These are phyloP conservation scores for Saccharomyces hybrid DNA, from an alignment of 1,139 yeast species.

Conservation along the genomic window DNA sequence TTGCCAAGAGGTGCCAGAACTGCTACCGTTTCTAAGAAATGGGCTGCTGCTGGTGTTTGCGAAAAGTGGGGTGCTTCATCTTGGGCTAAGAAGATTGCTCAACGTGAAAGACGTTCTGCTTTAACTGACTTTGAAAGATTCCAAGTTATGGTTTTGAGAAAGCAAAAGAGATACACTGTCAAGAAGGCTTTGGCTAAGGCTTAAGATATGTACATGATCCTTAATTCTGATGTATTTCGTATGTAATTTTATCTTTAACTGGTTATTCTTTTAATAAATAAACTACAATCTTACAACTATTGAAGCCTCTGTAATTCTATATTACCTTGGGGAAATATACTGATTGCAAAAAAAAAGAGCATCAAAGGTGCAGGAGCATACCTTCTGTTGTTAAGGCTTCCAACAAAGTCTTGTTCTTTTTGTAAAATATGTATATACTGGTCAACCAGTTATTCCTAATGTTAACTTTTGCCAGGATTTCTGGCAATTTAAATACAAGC, in stretches of 20 bases:
- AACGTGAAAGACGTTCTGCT: conserved; percentile 85
- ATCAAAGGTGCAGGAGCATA: not conserved
- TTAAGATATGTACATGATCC: conserved; percentile 31
- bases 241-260: conserved; percentile 1
- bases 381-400: not conserved
- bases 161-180: conserved; percentile 92
- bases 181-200: conserved; percentile 89
- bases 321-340: conserved; percentile 4
- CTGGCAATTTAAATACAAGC: not conserved
- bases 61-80: conserved; percentile 88
- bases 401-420: not conserved
- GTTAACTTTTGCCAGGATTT: not conserved
- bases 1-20: conserved; percentile 95
- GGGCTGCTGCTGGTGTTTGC: conserved; percentile 85
- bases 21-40: conserved; percentile 78
- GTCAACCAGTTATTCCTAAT: no score
- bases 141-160: conserved; percentile 96
- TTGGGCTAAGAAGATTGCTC: conserved; percentile 97
- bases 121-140: conserved; percentile 98
- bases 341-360: not conserved
- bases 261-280: not conserved
- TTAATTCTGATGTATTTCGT: conserved; percentile 1
- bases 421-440: not conserved
- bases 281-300: not conserved
- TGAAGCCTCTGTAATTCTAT: conserved; percentile 2